Base-by-base conservation (phyloP, 768 basidiomycete species). In the Lepiota brunneoincarnata region DNA sequence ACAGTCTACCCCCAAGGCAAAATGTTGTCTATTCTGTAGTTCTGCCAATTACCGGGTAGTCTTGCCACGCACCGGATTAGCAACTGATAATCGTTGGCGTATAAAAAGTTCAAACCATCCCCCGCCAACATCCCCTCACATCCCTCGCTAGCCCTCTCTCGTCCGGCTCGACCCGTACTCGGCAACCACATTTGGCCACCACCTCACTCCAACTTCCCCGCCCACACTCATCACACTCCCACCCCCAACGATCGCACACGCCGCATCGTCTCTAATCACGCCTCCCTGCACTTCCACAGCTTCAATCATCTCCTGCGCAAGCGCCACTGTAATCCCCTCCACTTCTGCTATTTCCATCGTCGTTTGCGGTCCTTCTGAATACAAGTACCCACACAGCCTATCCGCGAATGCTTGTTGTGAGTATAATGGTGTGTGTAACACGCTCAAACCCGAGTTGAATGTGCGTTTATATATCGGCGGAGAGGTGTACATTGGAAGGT, bases 241-340 rank as follows among this genome's bases (percentile, higher is more conserved):
- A 28, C 40, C 55, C 42, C 50, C 55, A 17, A 37, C 35, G 40
- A 59, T 50, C 17, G 47, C 40, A 50, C 43, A 38, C 46, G 55
- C 53, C 4, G 45, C 20, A 39, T 48, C 53, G 4, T 35, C 45
- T 37, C 51, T 58, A 2, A 42, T 35, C 14, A 51, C 51, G 17
- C 45, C 51, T 20, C 44, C 45, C 17, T 26, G 31, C 7, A 6
- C 67, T 74, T 96, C 94, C 2, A 88, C 82, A 51, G 79, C 83
- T 40, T 76, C 75, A 23, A 97, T 71, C 85, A 98, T 84, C 66
- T 96, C 93, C 51, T 75, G 75, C 5, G 84, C 80, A 51, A 98
- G 75, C 10, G 83, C 85, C 14, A 92, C 79, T 2, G 88, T 81
- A 18, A 98, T 71, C 0, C 71, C 73, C 64, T 97, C 93, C 44